Percentiles rank a stretch among this genome's conserved stretches.
These are phyloP conservation scores for Elaeis guineensis DNA, from an alignment of 176 grass and related monocot genomes.

Conservation along the genomic window DNA sequence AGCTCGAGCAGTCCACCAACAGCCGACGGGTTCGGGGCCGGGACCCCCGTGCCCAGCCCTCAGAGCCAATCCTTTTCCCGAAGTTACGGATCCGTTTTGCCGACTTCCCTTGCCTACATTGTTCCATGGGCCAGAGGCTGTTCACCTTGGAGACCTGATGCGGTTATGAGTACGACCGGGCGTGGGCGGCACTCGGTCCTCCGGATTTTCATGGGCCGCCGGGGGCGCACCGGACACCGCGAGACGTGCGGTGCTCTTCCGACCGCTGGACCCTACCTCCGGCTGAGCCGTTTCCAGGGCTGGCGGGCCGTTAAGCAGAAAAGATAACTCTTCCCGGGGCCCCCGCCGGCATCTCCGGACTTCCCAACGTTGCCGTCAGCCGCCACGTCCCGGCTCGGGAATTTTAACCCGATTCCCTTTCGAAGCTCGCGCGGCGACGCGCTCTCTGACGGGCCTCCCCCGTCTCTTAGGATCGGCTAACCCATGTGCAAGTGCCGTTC, in stretches of 20 bases:
- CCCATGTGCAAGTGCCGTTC: constrained; percentile 51
- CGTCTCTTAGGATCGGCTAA: constrained; percentile 41
- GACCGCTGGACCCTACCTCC: constrained; percentile 56
- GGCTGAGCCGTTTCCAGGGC: constrained; percentile 56
- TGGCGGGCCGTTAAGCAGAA: constrained; percentile 66
- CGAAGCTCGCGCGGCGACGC: constrained; percentile 5
- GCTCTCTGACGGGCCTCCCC: constrained; percentile 31
- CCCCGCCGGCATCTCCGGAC: constrained; percentile 49
- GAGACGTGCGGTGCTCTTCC: constrained; percentile 67
- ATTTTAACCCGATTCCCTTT: constrained; percentile 42
- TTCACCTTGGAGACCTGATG: constrained; percentile 56
- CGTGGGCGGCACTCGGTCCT: constrained; percentile 25
- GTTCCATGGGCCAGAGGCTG: constrained; percentile 49
- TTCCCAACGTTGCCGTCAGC: constrained; percentile 45
- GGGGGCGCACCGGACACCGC: constrained; percentile 41
- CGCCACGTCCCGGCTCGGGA: constrained; percentile 50
- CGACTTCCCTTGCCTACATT: constrained; percentile 81
- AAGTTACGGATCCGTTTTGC: constrained; percentile 79
- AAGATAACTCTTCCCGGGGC: constrained; percentile 70
- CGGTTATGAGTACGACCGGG: constrained; percentile 38
- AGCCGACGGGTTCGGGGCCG: constrained; percentile 30
- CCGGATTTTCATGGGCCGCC: constrained; percentile 41
- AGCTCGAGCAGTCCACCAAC: constrained; percentile 27
- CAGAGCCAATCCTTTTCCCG: constrained; percentile 69
- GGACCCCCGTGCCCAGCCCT: constrained; percentile 54